Conservation (phyloP, 2,329 filamentous ascomycete genomes). For the Fusarium fracticaudum region DNA sequence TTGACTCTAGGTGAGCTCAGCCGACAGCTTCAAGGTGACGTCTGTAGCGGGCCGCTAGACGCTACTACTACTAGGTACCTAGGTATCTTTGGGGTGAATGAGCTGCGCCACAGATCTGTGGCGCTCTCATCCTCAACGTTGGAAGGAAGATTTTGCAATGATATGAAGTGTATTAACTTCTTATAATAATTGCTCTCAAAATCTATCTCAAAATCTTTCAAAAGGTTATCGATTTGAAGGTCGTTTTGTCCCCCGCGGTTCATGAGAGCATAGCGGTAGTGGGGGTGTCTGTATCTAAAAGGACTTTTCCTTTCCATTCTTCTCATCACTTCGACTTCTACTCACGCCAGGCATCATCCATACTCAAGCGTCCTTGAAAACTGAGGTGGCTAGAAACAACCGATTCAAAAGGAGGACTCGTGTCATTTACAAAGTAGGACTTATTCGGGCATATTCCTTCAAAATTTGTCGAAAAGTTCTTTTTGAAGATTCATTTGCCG, state of each 20-base stretch:
- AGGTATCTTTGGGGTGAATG: neutral
- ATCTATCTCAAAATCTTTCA: neutral
- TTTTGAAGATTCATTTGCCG: slow-evolving; percentile 14
- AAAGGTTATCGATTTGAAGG: no score
- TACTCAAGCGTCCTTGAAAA: neutral
- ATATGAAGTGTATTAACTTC: neutral
- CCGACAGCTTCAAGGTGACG: slow-evolving; percentile 26
- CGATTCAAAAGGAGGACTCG: neutral
- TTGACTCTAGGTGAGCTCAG: slow-evolving; percentile 8
- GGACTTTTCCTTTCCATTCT: neutral
- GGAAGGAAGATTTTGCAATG: neutral
- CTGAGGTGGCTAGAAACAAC: neutral
- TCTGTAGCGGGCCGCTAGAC: slow-evolving; percentile 15
- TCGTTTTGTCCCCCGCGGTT: neutral
- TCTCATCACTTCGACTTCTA: neutral
- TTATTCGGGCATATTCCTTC: neutral
- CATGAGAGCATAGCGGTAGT: neutral
- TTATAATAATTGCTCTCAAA: no score
- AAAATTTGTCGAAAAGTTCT: neutral
- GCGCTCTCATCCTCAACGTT: neutral
- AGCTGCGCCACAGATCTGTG: slow-evolving; percentile 32
- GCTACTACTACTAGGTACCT: no score
- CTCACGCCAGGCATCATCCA: neutral
- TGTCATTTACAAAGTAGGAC: neutral
- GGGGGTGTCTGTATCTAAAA: slow-evolving; percentile 5